Base-by-base conservation (phyloP, 192 early-diverging fungal species). In the Funneliformis geosporum region DNA sequence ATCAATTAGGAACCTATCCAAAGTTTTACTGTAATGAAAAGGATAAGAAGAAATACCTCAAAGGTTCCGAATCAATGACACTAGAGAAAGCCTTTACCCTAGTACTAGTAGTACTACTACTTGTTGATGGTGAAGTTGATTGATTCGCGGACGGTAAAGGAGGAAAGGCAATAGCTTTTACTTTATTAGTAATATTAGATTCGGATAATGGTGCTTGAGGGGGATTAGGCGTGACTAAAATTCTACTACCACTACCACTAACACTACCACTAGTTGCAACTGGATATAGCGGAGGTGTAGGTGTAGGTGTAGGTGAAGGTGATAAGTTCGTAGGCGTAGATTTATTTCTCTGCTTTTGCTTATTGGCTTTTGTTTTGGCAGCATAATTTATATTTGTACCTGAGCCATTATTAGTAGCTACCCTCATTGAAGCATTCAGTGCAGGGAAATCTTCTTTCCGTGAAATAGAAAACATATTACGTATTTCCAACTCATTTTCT, bases 401-500 rank as follows among this genome's bases (percentile, higher is more conserved):
- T 10, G 21, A n/a, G 42, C 11, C 21, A 23, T 42, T 69, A 42
- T 18, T 42, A 8, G 21, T 42, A 7, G 5, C 21, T 21, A 55
- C 39, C 67, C 39, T 42, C 18, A 40, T 40, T 42, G 67, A 14
- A 42, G 14, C 67, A n/a, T 50, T 27, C 11, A 68, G 25, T 9
- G 71, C n/a, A 9, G 61, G 47, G 67, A 82, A 46, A 78, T 79
- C 47, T 80, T 67, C 40, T 38, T 80, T 46, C 23, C 64, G 72
- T 33, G 33, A 23, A 6, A 23, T 27, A 33, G 64, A 10, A 40
- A 46, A 7, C 10, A 40, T 33, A 66, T 66, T 66, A 25, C 64
- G 64, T 66, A 55, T 21, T 55, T 55, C 16, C 16, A 33, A 12
- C 1, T 33, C 64, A 12, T 33, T 66, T 66, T 66, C 23, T 66